Percentiles rank a stretch among this genome's conserved stretches.
Evolutionary conservation across 768 basidiomycete genomes (phyloP).

Genomic region (Megacollybia marginata): DNA sequence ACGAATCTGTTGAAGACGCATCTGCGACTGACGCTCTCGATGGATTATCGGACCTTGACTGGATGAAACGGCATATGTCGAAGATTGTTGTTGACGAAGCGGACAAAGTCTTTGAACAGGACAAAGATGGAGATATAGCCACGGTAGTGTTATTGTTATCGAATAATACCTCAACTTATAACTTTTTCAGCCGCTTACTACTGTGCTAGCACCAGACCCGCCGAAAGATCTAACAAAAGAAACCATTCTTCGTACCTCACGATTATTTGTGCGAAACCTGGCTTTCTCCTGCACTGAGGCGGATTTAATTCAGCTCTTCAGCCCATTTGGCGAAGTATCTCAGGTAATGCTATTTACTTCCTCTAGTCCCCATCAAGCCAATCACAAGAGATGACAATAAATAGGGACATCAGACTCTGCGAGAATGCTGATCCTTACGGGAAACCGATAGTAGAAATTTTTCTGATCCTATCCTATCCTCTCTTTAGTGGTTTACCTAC

Average conservation of each 20-base stretch:
- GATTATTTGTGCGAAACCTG: slow-evolving; percentile 94
- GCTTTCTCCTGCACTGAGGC: slow-evolving; percentile 73
- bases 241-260: slow-evolving; percentile 65
- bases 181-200: too few relatives aligned
- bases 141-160: not conserved
- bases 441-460: slow-evolving; percentile 60
- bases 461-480: slow-evolving; percentile 24
- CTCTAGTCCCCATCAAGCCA: not conserved
- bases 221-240: slow-evolving; percentile 30
- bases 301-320: slow-evolving; percentile 62
- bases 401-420: slow-evolving; percentile 58
- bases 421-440: slow-evolving; percentile 53
- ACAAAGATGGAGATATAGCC: not conserved
- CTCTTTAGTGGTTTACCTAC: slow-evolving; percentile 1
- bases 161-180: too few relatives aligned
- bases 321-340: slow-evolving; percentile 59
- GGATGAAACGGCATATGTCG: slow-evolving; percentile 64
- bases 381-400: slow-evolving; percentile 33
- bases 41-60: slow-evolving; percentile 61
- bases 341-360: slow-evolving; percentile 50
- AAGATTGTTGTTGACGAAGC: slow-evolving; percentile 55
- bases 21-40: slow-evolving; percentile 10
- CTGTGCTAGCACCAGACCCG: not conserved
- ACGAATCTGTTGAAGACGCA: not conserved
- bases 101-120: slow-evolving; percentile 9